Conservation (phyloP, 768 basidiomycete species). For the Lactarius quietus region DNA sequence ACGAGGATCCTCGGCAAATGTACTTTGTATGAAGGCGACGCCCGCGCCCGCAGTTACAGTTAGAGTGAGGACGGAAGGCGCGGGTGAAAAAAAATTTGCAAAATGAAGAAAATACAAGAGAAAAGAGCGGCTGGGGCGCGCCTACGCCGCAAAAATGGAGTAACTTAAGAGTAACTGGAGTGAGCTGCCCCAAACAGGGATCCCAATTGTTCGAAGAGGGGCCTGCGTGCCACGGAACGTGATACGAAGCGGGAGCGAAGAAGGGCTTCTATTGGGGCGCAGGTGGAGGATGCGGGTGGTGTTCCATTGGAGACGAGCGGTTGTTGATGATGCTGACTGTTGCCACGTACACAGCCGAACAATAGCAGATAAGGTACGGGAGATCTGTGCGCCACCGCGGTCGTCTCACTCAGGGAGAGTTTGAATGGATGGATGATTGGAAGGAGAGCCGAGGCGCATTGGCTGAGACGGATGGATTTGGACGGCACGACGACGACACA, state of each 20-base stretch:
- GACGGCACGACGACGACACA: neutral
- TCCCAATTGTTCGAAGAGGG: neutral
- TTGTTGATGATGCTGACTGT: neutral
- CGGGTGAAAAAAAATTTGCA: neutral
- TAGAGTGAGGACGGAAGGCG: neutral
- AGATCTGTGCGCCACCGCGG: neutral
- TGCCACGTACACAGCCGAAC: neutral
- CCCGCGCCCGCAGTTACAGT: no score
- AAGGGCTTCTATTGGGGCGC: neutral
- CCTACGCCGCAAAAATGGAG: neutral
- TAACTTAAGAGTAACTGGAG: no score
- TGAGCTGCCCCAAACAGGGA: neutral
- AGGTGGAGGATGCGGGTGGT: no score
- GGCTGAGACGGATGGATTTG: neutral
- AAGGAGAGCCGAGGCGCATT: neutral
- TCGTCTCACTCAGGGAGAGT: no score
- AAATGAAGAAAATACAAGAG: neutral
- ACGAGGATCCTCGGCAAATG: neutral
- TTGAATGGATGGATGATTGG: neutral
- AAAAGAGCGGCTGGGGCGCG: neutral
- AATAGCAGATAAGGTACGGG: neutral
- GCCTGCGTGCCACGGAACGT: neutral
- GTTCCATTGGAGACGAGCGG: neutral
- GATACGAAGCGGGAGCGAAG: neutral
- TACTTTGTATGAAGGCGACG: no score